A percentile compares a stretch with the other conserved stretches of the same genome.
Conservation (phyloP, 2,329 filamentous ascomycete species). For the Neofusicoccum kwambonambiense region DNA sequence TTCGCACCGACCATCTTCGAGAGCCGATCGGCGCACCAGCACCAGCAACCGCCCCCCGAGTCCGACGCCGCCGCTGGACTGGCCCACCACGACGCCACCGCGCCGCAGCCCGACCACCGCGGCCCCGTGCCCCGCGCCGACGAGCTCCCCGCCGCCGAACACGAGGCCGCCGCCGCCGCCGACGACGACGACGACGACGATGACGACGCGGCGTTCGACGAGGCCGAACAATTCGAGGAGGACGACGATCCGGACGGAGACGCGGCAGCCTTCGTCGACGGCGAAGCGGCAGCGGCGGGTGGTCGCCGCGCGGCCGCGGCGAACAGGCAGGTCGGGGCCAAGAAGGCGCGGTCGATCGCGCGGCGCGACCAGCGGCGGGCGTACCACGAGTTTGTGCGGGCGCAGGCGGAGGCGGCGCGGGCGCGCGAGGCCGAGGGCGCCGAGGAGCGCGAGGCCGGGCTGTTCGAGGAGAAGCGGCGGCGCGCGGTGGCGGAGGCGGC, state of each 20-base stretch:
- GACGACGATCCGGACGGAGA: conserved; percentile 9
- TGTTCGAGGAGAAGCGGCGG: conserved; percentile 41
- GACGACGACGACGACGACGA: conserved; percentile 25
- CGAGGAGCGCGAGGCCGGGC: conserved; percentile 45
- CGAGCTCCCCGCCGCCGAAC: neutral
- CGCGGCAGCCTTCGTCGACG: neutral
- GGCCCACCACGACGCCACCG: neutral
- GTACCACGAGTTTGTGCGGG: conserved; percentile 51
- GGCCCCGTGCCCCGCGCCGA: neutral
- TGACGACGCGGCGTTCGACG: conserved; percentile 22
- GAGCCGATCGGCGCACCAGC: neutral
- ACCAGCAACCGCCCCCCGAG: neutral
- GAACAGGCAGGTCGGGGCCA: conserved; percentile 45
- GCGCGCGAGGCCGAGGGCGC: conserved; percentile 42
- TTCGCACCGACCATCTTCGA: conserved; percentile 48
- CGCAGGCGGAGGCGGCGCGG: conserved; percentile 48
- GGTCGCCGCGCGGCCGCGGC: conserved; percentile 27
- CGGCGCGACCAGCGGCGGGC: conserved; percentile 43
- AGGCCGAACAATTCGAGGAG: neutral
- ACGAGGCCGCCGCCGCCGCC: neutral
- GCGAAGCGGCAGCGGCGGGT: conserved; percentile 21
- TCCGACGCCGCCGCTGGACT: neutral
- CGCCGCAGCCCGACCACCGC: neutral
- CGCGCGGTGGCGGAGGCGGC: conserved; percentile 43
- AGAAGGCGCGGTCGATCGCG: conserved; percentile 50